Base-by-base conservation (phyloP, 129 eudicot species). In the Lonicera japonica region DNA sequence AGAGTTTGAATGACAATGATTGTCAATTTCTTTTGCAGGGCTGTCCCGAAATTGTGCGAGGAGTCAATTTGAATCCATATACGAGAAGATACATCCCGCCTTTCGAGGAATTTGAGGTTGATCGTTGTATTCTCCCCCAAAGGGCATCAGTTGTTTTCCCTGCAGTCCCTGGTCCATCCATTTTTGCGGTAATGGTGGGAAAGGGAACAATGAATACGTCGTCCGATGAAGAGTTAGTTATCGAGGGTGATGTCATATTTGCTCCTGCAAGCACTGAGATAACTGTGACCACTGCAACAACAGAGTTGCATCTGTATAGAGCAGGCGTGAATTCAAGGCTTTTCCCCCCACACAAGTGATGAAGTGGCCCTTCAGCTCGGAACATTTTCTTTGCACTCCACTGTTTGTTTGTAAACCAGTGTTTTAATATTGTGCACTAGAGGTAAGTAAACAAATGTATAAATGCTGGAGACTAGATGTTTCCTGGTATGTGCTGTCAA, bases 21-120 rank as follows among this genome's bases (percentile, higher is more conserved):
- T 50, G 8, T 36, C 12, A 21, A 13, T 21, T 7, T 21, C 11
- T 34, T 18, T 69, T 43, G 45, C 71, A 80, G 97, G 95, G 95
- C 16, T 70, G 73, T 46, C 97, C 92, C 25, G 84, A 90, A 25
- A 81, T 86, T 61, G 72, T 90, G 58, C 60, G 58, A 58, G 97
- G 97, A 0, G 79, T 72, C 14, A 45, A 70, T 18, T 45, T 82
- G 21, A 82, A 83, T 63, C 70, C 70, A 17, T 72, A 74, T 45
- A 80, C 73, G 14, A 75, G 70, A 58, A 81, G 88, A 65, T 90
- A 90, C 75, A 77, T 50, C 0, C 95, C 97, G 52, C 97, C 95
- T 41, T 87, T 86, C 25, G 92, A 90, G 58, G 97, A 90, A 70
- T 90, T 90, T 67, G 97, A 90, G 85, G 89, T 90, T 51, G 97